Conservation (phyloP, 768 basidiomycete species). For the Nidularia sp. region DNA sequence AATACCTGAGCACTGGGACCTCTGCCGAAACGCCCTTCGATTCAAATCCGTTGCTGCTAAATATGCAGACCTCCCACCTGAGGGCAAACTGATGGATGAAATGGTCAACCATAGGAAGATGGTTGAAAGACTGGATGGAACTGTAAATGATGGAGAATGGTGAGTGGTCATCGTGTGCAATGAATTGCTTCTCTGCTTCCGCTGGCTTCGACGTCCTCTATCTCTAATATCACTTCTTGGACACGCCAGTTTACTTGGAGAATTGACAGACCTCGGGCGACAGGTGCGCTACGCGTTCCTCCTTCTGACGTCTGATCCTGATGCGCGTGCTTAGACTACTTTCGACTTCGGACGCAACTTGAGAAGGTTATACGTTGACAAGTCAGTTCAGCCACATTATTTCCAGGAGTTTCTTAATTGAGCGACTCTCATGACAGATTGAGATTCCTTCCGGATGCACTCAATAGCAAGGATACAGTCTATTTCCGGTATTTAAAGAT, state of each 20-base stretch:
- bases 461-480: conserved; percentile 36
- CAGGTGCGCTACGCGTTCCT: conserved; percentile 33
- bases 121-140: conserved; percentile 58
- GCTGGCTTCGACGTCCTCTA: neutral
- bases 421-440: conserved; percentile 36
- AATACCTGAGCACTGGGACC: conserved; percentile 65
- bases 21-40: conserved; percentile 53
- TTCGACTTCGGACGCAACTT: conserved; percentile 57
- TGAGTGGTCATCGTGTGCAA: conserved; percentile 22
- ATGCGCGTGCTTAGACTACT: conserved; percentile 30
- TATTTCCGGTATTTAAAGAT: conserved; percentile 50
- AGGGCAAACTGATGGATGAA: conserved; percentile 13
- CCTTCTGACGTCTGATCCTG: neutral
- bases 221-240: neutral
- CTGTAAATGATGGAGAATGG: conserved; percentile 57
- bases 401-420: neutral
- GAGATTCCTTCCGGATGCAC: conserved; percentile 54
- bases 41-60: conserved; percentile 43
- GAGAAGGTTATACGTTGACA: conserved; percentile 63
- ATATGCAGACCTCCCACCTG: conserved; percentile 4
- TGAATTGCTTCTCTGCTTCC: neutral
- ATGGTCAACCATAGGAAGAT: conserved; percentile 36
- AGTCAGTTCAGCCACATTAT: conserved; percentile 27
- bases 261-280: conserved; percentile 67
- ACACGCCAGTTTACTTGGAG: conserved; percentile 58